Evolutionary conservation across 768 basidiomycete species (phyloP).

Genomic region (Gyrodon lividus): DNA sequence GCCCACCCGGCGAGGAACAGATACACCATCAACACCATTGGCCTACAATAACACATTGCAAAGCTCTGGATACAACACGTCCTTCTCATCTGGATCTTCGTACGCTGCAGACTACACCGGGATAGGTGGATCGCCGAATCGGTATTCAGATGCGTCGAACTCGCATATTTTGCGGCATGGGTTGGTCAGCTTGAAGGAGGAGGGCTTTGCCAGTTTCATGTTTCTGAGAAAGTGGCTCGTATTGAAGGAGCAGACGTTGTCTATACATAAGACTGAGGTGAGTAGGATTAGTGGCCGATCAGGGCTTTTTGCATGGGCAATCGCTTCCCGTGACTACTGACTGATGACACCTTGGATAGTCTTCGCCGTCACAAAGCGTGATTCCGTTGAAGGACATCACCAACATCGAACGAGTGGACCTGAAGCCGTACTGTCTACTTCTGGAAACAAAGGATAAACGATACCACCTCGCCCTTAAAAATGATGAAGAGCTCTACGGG

Average conservation of each 20-base stretch:
- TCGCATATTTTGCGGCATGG: slow-evolving; percentile 64
- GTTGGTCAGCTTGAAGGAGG: slow-evolving; percentile 88
- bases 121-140: slow-evolving; percentile 77
- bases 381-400: slow-evolving; percentile 76
- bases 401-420: slow-evolving; percentile 87
- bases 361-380: slow-evolving; percentile 53
- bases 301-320: neutral
- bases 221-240: slow-evolving; percentile 92
- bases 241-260: slow-evolving; percentile 73
- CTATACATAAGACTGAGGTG: slow-evolving; percentile 92
- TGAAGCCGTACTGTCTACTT: slow-evolving; percentile 92
- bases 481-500: slow-evolving; percentile 94
- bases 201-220: slow-evolving; percentile 87
- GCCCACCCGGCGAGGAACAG: slow-evolving; percentile 49
- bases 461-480: slow-evolving; percentile 80
- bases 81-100: slow-evolving; percentile 58
- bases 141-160: slow-evolving; percentile 37
- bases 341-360: slow-evolving; percentile 33
- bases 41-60: slow-evolving; percentile 43
- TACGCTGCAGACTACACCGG: slow-evolving; percentile 72
- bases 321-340: neutral
- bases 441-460: slow-evolving; percentile 85
- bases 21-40: slow-evolving; percentile 28
- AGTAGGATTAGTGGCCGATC: slow-evolving; percentile 24
- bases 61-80: slow-evolving; percentile 57